Base-by-base conservation (phyloP, 2,329 filamentous ascomycete genomes). In the Cyphellophora europaea region DNA sequence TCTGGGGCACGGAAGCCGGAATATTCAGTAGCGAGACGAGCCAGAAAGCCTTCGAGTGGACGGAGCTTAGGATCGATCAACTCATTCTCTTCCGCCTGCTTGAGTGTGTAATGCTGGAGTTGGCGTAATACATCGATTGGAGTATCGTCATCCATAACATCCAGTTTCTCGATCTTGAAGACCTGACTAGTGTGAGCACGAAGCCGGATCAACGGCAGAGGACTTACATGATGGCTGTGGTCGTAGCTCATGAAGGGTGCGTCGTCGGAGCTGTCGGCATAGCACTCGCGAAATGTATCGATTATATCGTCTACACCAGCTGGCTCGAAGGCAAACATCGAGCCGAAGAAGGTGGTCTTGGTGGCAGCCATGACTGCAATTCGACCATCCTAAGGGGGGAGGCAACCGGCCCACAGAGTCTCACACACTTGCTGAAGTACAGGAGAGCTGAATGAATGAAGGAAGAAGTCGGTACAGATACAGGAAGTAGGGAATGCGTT, bases 211-310 rank as follows among this genome's bases (percentile, higher is more conserved):
- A n/a, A 30, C 12, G n/a, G 11, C 5, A 14, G 13, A 23, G 3
- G n/a, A 30, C 38, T 27, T 14, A 46, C 43, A 32, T 41, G 35
- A 5, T 13, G 34, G 19, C 30, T 6, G n/a, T 33, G 25, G 16
- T 45, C 44, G 16, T 41, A 45, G 12, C 34, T 35, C 13, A 47
- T 21, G 29, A 47, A 47, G 11, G 38, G 36, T 14, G 40, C 39
- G n/a, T 18, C 19, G 19, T 41, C 31, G 2, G 37, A 31, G 27
- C 27, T 30, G 8, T 25, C n/a, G 21, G 21, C 21, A 25, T 25
- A 25, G 21, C n/a, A 8, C 8, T n/a, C 8, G n/a, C 21, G 21
- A 25, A 25, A 25, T 8, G 8, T 8, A n/a, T 25, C n/a, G 21
- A 25, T 25, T 8, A 25, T 8, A 8, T 25, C 8, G 8, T 25